A percentile compares a stretch with the other conserved stretches of the same genome.
phyloP scores from a whole-genome alignment of 352 stramenopile genomes.

The Phytophthora pistaciae region DNA sequence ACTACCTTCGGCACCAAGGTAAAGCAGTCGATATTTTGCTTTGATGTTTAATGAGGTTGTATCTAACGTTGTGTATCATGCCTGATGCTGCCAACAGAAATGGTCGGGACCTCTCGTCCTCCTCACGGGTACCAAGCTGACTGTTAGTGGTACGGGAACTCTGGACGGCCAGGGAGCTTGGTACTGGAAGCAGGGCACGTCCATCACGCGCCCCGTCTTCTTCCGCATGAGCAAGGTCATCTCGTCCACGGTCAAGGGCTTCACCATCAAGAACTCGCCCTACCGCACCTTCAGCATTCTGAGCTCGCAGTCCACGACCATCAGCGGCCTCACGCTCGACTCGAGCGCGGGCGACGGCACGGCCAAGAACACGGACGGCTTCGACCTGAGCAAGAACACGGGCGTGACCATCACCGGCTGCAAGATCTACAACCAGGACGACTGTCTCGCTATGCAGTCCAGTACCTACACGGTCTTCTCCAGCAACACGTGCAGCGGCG shows the following conservation, averaged over 20 bases:
- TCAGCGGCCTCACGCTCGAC: not conserved
- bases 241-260: constrained; percentile 28
- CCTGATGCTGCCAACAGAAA: constrained; percentile 14
- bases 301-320: constrained; percentile 2
- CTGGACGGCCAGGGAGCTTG: constrained; percentile 46
- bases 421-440: constrained; percentile 3
- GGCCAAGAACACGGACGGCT: not conserved
- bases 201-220: constrained; percentile 37
- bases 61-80: constrained; percentile 4
- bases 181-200: constrained; percentile 50
- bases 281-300: constrained; percentile 2
- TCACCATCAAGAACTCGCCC: constrained; percentile 5
- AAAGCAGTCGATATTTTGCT: not conserved
- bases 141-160: constrained; percentile 34
- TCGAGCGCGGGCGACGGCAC: constrained; percentile 2
- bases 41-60: not conserved
- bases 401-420: not conserved
- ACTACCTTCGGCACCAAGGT: constrained; percentile 47
- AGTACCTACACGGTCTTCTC: constrained; percentile 19
- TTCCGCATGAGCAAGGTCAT: constrained; percentile 39
- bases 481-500: constrained; percentile 15
- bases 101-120: constrained; percentile 46
- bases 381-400: not conserved
- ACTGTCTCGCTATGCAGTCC: constrained; percentile 1
- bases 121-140: constrained; percentile 35